These are phyloP conservation scores for Xylaria hypoxylon DNA, from an alignment of 2,329 filamentous ascomycete genomes.

Conservation along the genomic window DNA sequence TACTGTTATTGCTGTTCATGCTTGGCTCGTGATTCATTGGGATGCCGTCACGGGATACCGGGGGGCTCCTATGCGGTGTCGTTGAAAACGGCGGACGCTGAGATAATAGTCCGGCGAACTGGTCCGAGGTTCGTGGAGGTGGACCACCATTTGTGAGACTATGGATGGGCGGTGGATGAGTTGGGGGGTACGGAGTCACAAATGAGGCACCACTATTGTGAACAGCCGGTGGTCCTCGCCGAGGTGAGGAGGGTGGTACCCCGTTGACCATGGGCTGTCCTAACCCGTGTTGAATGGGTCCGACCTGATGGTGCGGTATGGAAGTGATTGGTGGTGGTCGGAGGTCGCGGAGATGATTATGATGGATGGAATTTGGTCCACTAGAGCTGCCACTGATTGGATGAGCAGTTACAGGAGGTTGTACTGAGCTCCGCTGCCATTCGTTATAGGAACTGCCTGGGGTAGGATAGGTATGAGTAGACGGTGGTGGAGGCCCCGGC, in stretches of 20 bases:
- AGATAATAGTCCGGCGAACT: slow-evolving; percentile 58
- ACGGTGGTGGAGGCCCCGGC: slow-evolving; percentile 52
- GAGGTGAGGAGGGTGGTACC: slow-evolving; percentile 62
- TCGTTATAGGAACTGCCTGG: slow-evolving; percentile 56
- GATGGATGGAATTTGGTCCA: slow-evolving; percentile 47
- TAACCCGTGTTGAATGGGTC: slow-evolving; percentile 58
- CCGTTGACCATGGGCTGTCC: slow-evolving; percentile 59
- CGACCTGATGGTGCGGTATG: slow-evolving; percentile 57
- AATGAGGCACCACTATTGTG: slow-evolving; percentile 56
- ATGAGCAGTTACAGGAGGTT: slow-evolving; percentile 61
- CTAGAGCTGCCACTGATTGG: slow-evolving; percentile 63
- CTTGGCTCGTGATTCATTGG: slow-evolving; percentile 50
- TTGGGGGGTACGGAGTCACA: slow-evolving; percentile 51
- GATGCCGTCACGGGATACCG: slow-evolving; percentile 56
- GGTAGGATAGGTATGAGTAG: slow-evolving; percentile 56
- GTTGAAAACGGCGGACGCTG: slow-evolving; percentile 58
- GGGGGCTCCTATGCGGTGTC: slow-evolving; percentile 60
- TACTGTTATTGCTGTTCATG: slow-evolving; percentile 49
- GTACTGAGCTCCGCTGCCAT: slow-evolving; percentile 64
- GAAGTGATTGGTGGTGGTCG: slow-evolving; percentile 62
- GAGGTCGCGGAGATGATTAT: slow-evolving; percentile 57
- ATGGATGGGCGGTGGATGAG: slow-evolving; percentile 48
- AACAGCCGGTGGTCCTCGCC: slow-evolving; percentile 57
- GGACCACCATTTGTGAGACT: slow-evolving; percentile 56
- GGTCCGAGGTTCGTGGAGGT: slow-evolving; percentile 59